phyloP scores from a whole-genome alignment of 2,329 filamentous ascomycete species.

The Pestalotiopsis sp. region DNA sequence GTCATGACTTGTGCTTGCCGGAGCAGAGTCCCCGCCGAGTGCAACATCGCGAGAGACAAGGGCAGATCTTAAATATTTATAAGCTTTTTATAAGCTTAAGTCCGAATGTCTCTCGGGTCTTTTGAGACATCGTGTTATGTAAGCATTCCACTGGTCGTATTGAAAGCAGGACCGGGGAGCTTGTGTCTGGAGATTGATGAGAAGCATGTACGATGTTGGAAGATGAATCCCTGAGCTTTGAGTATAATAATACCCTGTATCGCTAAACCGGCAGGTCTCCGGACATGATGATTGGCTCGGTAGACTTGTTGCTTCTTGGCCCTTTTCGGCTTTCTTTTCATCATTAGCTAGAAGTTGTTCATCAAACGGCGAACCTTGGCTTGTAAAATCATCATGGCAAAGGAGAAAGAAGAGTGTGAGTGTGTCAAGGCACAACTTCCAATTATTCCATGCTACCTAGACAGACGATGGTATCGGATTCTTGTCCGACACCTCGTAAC shows the following conservation, averaged over 20 bases:
- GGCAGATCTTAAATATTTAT: not conserved
- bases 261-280: not conserved
- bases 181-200: not conserved
- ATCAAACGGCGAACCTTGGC: not conserved
- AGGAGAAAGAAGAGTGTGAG: not conserved
- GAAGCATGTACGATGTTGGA: not conserved
- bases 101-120: not conserved
- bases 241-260: not conserved
- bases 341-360: not conserved
- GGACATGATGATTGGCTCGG: not conserved
- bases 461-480: not conserved
- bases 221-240: not conserved
- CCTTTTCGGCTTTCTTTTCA: not conserved
- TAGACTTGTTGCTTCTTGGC: not conserved
- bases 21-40: not conserved
- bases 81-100: not conserved
- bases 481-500: not conserved
- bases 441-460: not conserved
- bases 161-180: not conserved
- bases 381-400: not conserved
- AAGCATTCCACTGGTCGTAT: not conserved
- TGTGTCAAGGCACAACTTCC: not conserved
- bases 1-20: slow-evolving; percentile 9
- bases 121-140: not conserved
- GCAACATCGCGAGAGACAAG: not conserved